Evolutionary conservation across 176 grass and related monocot genomes (phyloP).

Genomic region (Cymbopogon citratus): DNA sequence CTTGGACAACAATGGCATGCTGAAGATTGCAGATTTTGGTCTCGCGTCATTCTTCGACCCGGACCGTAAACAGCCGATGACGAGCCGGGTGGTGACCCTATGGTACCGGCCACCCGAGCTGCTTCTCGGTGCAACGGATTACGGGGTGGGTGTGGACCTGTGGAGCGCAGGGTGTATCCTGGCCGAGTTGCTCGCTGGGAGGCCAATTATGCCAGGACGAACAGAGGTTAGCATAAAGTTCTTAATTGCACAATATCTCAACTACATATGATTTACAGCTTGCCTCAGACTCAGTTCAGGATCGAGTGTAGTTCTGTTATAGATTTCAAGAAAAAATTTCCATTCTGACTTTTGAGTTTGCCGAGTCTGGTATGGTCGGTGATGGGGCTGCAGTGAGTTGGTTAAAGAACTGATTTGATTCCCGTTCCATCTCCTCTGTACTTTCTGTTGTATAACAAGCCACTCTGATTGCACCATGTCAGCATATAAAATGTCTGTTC

Average conservation of each 20-base stretch:
- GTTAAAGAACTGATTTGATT: not conserved
- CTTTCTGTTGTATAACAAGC: not conserved
- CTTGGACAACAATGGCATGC: slow-evolving; percentile 63
- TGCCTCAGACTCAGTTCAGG: not conserved
- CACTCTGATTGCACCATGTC: not conserved
- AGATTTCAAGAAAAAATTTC: not conserved
- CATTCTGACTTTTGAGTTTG: not conserved
- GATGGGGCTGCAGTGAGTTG: not conserved
- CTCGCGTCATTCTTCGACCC: slow-evolving; percentile 65
- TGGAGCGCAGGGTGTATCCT: slow-evolving; percentile 86
- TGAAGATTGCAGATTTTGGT: slow-evolving; percentile 81
- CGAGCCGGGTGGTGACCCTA: slow-evolving; percentile 76
- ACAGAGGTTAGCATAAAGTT: slow-evolving; percentile 53
- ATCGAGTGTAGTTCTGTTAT: slow-evolving; percentile 5
- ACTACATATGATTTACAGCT: no score
- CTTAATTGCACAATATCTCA: not conserved
- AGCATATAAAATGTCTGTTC: not conserved
- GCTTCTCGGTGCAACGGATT: slow-evolving; percentile 67
- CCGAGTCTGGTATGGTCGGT: not conserved
- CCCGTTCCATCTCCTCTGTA: not conserved
- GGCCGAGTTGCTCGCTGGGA: slow-evolving; percentile 69
- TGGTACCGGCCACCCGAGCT: slow-evolving; percentile 82
- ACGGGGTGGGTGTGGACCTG: slow-evolving; percentile 69
- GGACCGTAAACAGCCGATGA: slow-evolving; percentile 65
- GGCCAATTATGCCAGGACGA: slow-evolving; percentile 85